Evolutionary conservation across 129 eudicot genomes (phyloP), one percentile per base, ranked within the genome.

Genomic region (Erigeron canadensis): DNA sequence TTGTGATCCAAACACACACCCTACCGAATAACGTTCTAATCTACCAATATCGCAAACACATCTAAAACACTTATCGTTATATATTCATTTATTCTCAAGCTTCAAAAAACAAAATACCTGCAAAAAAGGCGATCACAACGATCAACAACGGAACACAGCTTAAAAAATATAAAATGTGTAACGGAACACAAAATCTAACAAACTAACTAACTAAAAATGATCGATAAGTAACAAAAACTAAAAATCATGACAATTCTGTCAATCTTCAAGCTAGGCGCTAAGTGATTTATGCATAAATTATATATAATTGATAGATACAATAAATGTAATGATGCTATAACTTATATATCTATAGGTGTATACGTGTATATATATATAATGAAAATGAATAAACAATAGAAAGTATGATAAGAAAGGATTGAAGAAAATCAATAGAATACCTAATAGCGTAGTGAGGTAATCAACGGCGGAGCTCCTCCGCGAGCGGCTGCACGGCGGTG

Each of bases 1-100:
- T 94, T 57, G 37, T 77, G 59, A 73, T 73, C 18, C 12, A 69
- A 69, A 72, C 46, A 8, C 45, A 46, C 61, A 9, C 51, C 66
- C 78, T 65, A 44, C 55, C 21, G 15, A 62, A 23, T 41, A 19
- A 58, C 13, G 39, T 18, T 45, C 47, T 22, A 8, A 5, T 45
- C 47, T 22, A 8, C 2, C 60, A 21, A 50, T 22, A 39, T 59
- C 69, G 37, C 68, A 40, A 76, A 76, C n/a, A 23, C 1, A 47
- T 48, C 34, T 13, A 8, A 65, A 8, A 43, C 5, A 53, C 15
- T 19, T 59, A 48, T 23, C 34, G 34, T 28, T 28, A 28, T 1
- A 28, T 28, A 28, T 28, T 28, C 34, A 28, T 28, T 28, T 28
- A 28, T 28, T 3, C 34, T 28, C 34, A 0, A 28, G 34, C 34